Base-by-base conservation (phyloP, 805 yeast genomes). In the Teunomyces aglyptinius region DNA sequence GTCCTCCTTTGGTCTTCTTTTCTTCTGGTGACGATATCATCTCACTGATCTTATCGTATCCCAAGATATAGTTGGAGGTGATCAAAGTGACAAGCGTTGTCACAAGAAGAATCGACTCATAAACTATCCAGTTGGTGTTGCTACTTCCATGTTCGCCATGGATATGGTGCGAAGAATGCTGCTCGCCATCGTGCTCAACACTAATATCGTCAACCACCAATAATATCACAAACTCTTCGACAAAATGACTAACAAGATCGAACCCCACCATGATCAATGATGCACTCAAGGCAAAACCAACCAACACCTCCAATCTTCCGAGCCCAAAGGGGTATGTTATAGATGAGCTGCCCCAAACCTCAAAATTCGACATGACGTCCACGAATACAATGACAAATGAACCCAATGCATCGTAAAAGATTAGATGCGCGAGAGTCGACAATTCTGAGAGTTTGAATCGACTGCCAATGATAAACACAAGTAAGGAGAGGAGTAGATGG, bases 281-380 rank as follows among this genome's bases (percentile, higher is more conserved):
- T 1, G 92, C 84, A 12, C 94, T 82, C 36, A 90, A 71, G 0
- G 95, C 96, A 70, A 91, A 91, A 2, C 96, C 95, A 38, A 86
- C 82, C 13, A 92, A 68, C 0, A 92, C 95, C 59, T 92, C 97
- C 12, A 88, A 75, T 48, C 99, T 75, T n/a, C 95, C 96, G 20
- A 92, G 70, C 0, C 98, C 99, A 71, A 92, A 92, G 0, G 99
- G 99, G 53, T 82, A 86, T 11, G 83, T 82, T 27, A 94, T 72
- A 1, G 96, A 86, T 5, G 91, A 80, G 47, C 79, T 81, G 52
- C 80, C 82, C 97, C 98, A 94, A 5, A 86, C 95, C 52, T 89
- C 95, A 65, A 92, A 92, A 60, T 91, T 94, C n/a, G 89, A 78
- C 79, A 92, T 78, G 10, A 89, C 76, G 49, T 85, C 89, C 5